phyloP scores from a whole-genome alignment of 345 rosid species.

The Aquilaria sinensis region DNA sequence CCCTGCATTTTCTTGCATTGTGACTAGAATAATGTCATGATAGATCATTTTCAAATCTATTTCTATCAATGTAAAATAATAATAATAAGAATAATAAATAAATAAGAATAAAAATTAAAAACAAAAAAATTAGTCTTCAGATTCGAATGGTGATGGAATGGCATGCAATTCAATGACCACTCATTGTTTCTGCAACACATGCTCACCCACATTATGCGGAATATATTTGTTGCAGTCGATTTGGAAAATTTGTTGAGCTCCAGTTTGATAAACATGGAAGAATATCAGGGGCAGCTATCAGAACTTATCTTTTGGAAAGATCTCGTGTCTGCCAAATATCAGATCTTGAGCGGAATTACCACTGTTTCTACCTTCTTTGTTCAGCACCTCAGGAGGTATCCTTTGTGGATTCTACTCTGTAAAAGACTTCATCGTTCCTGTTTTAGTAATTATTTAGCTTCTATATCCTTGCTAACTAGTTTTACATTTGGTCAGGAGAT shows the following conservation, averaged over 20 bases:
- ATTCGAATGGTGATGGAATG: too few relatives aligned
- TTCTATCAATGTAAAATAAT: background rate
- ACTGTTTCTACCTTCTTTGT: slow-evolving; percentile 90
- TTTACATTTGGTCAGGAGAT: slow-evolving; percentile 47
- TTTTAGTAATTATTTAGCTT: slow-evolving; percentile 2
- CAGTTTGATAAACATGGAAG: slow-evolving; percentile 72
- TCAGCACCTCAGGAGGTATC: slow-evolving; percentile 73
- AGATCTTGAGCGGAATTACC: slow-evolving; percentile 88
- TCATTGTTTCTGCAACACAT: slow-evolving; percentile 8
- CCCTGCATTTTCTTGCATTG: too few relatives aligned
- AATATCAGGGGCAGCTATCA: slow-evolving; percentile 93
- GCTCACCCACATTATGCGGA: slow-evolving; percentile 9
- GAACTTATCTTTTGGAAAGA: slow-evolving; percentile 93
- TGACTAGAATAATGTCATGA: too few relatives aligned
- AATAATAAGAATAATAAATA: too few relatives aligned
- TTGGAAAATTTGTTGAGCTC: slow-evolving; percentile 93
- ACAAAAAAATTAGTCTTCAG: background rate
- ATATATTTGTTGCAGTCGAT: slow-evolving; percentile 51
- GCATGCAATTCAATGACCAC: background rate
- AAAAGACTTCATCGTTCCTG: background rate
- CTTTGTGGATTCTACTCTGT: slow-evolving; percentile 10
- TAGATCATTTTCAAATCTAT: too few relatives aligned
- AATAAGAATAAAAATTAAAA: too few relatives aligned
- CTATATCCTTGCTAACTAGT: slow-evolving; percentile 15
- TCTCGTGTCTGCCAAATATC: slow-evolving; percentile 97